phyloP scores from a whole-genome alignment of 192 early-diverging fungal genomes.

The Backusella circina region DNA sequence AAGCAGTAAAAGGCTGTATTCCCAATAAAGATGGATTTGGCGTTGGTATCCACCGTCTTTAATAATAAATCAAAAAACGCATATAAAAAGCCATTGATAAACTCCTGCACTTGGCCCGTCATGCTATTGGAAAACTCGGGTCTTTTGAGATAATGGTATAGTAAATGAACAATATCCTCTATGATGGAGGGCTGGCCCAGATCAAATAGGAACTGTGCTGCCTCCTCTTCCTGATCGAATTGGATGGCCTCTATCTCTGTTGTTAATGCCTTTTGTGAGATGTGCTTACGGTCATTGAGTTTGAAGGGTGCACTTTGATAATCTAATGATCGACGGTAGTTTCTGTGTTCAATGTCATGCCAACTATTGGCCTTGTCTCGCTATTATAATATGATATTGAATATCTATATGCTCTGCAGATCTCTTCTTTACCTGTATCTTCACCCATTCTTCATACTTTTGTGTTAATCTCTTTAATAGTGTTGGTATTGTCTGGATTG shows the following conservation, averaged over 20 bases:
- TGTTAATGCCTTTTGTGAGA: slow-evolving; percentile 69
- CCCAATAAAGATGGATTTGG: slow-evolving; percentile 68
- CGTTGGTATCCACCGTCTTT: slow-evolving; percentile 23
- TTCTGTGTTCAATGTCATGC: slow-evolving; percentile 90
- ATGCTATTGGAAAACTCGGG: slow-evolving; percentile 41
- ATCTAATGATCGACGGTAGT: slow-evolving; percentile 93
- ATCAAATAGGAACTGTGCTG: slow-evolving; percentile 67
- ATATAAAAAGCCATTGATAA: slow-evolving; percentile 70
- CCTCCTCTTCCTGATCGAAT: slow-evolving; percentile 56
- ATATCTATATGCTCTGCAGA: neutral
- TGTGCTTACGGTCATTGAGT: slow-evolving; percentile 72
- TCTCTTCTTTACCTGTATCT: slow-evolving; percentile 56
- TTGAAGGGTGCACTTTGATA: slow-evolving; percentile 93
- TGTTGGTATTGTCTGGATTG: slow-evolving; percentile 84
- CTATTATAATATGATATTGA: slow-evolving; percentile 30
- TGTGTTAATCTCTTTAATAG: slow-evolving; percentile 92
- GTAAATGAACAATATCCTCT: slow-evolving; percentile 66
- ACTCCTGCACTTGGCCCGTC: slow-evolving; percentile 61
- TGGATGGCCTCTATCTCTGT: slow-evolving; percentile 84
- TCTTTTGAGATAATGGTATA: slow-evolving; percentile 65
- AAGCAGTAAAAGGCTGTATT: slow-evolving; percentile 88
- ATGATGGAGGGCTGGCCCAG: slow-evolving; percentile 73
- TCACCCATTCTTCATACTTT: slow-evolving; percentile 98
- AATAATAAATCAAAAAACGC: slow-evolving; percentile 56
- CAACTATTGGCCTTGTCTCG: slow-evolving; percentile 94